Evolutionary conservation across 108 stramenopile genomes (phyloP).

Genomic region (Craspedostauros australis): DNA sequence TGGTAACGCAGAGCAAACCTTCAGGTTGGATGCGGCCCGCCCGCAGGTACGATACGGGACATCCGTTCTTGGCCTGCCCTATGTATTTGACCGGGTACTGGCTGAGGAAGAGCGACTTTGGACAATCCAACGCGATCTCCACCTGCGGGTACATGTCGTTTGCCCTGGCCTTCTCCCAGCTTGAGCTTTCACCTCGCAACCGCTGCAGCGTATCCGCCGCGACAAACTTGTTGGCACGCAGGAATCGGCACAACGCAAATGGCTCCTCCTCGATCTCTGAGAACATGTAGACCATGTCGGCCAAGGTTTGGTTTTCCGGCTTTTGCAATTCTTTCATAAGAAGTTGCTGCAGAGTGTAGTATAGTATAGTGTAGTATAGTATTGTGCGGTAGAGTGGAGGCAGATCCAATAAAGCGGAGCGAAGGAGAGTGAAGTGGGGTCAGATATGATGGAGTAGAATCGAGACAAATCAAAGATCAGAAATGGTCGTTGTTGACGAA

Average conservation of each 20-base stretch:
- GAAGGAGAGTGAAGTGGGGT: too few relatives aligned
- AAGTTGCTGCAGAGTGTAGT: too few relatives aligned
- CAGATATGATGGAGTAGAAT: too few relatives aligned
- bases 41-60: constrained; percentile 3
- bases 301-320: background rate
- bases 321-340: too few relatives aligned
- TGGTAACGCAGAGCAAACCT: background rate
- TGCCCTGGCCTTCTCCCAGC: background rate
- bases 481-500: too few relatives aligned
- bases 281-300: constrained; percentile 13
- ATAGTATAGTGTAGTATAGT: too few relatives aligned
- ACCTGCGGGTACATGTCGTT: constrained; percentile 7
- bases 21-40: background rate
- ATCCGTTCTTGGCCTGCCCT: constrained; percentile 11
- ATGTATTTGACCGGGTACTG: constrained; percentile 8
- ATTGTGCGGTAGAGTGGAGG: too few relatives aligned
- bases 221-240: constrained; percentile 16
- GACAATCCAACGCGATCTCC: background rate
- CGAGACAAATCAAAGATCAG: too few relatives aligned
- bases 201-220: background rate
- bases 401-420: too few relatives aligned
- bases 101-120: background rate
- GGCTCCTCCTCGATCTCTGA: constrained; percentile 11
- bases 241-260: constrained; percentile 15
- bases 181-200: background rate